Conservation (phyloP, 2,329 filamentous ascomycete species). For the Orbilia javanica region DNA sequence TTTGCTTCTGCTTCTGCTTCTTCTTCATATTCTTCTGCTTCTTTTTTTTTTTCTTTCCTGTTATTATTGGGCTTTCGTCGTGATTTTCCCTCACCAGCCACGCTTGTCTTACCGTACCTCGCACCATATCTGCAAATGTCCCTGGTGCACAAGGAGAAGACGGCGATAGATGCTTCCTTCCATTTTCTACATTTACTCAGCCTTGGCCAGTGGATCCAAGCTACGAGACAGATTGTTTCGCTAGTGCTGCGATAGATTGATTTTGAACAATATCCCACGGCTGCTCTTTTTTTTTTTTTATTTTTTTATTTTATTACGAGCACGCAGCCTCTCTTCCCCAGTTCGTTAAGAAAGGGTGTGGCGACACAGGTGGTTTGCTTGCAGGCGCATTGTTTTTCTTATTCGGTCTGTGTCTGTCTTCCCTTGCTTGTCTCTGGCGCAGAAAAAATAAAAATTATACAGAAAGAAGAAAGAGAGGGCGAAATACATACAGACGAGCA, state of each 20-base stretch:
- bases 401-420: conserved; percentile 31
- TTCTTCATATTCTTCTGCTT: conserved; percentile 21
- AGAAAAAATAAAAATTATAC: conserved; percentile 1
- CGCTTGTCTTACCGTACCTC: conserved; percentile 56
- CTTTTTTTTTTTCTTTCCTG: background rate
- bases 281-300: too few species aligned
- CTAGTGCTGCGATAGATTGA: conserved; percentile 35
- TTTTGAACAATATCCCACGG: conserved; percentile 13
- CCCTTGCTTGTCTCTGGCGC: conserved; percentile 47
- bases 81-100: conserved; percentile 57
- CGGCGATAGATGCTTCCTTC: conserved; percentile 53
- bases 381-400: conserved; percentile 59
- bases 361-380: conserved; percentile 53
- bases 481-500: conserved; percentile 9
- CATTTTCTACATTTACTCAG: conserved; percentile 38
- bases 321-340: conserved; percentile 56
- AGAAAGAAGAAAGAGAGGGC: background rate
- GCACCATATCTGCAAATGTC: conserved; percentile 45
- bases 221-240: conserved; percentile 49
- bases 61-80: conserved; percentile 24
- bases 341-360: conserved; percentile 55
- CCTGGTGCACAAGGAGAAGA: conserved; percentile 54
- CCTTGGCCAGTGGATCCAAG: conserved; percentile 31
- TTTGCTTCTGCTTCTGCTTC: conserved; percentile 10
- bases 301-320: too few species aligned